Evolutionary conservation across 2,329 filamentous ascomycete species (phyloP).

Genomic region (Onygenales sp.): DNA sequence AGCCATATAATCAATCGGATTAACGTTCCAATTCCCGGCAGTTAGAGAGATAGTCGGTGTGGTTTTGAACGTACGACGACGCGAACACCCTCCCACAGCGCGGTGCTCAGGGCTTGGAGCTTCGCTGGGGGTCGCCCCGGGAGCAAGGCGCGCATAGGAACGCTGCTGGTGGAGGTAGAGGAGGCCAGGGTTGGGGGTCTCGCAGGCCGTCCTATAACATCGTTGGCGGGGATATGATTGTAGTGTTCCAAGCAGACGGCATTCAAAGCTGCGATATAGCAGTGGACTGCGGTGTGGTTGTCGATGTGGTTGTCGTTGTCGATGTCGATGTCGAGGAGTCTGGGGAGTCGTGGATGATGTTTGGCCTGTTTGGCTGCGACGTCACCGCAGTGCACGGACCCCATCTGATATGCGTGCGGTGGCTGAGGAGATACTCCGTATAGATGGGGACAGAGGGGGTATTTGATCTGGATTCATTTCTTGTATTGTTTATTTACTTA

Average conservation of each 20-base stretch:
- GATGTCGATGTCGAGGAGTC: not conserved
- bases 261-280: no score
- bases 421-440: no score
- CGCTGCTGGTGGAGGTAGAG: conserved; percentile 15
- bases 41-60: not conserved
- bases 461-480: no score
- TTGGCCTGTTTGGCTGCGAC: not conserved
- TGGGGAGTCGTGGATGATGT: not conserved
- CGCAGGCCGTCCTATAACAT: conserved; percentile 10
- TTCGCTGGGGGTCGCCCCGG: conserved; percentile 69
- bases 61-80: conserved; percentile 52
- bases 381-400: not conserved
- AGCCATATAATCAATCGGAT: not conserved
- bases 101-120: conserved; percentile 67
- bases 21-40: not conserved
- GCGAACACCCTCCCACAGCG: conserved; percentile 61
- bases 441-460: no score
- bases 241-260: not conserved
- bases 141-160: conserved; percentile 66
- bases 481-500: no score
- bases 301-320: not conserved
- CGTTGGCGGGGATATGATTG: not conserved
- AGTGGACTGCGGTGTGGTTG: no score
- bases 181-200: conserved; percentile 4
- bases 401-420: not conserved